Base-by-base conservation (phyloP, 148 eudicot genomes). In the Silene uniflora region DNA sequence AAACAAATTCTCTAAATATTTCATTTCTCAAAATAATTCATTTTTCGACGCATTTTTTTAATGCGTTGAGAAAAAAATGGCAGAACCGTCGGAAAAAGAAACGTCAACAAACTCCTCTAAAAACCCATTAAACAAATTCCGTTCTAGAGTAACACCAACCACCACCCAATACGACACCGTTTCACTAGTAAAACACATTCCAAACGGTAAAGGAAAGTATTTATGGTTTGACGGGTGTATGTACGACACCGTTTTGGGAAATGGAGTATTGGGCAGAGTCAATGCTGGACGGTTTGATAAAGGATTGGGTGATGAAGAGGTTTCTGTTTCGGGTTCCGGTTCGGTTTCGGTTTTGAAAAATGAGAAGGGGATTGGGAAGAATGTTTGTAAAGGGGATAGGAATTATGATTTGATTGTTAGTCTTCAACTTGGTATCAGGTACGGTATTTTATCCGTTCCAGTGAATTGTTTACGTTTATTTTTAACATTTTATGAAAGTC, bases 341-440 rank as follows among this genome's bases (percentile, higher is more conserved):
- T 49, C 54, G 54, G 54, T 11, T 49, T 49, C 54, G 54, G 14
- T 1, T 49, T 16, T 54, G 6, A 58, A 17, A 6, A 83, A 91
- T 58, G 88, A 74, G 39, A 91, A 88, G 85, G 91, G 88, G 62
- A 89, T 91, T 0, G 98, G 98, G 16, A 80, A 76, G 64, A 87
- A 81, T 29, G 87, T 93, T 65, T 89, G 89, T 0, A 89, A 84
- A 79, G 98, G 98, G 56, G 96, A 91, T 79, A 93, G 86, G 88
- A 84, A 88, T 74, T 91, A 89, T 68, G 93, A 89, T 67, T 80
- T 91, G 79, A 89, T 91, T 91, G 89, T 93, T 29, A 88, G 87
- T 88, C 89, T 93, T 78, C 98, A 91, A 76, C 39, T 88, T 74
- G 98, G 98, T 17, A 86, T 93, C 32, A 88, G 98, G 98, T 93